Evolutionary conservation across 2,329 filamentous ascomycete species (phyloP).

Genomic region (Aspergillus sclerotialis): DNA sequence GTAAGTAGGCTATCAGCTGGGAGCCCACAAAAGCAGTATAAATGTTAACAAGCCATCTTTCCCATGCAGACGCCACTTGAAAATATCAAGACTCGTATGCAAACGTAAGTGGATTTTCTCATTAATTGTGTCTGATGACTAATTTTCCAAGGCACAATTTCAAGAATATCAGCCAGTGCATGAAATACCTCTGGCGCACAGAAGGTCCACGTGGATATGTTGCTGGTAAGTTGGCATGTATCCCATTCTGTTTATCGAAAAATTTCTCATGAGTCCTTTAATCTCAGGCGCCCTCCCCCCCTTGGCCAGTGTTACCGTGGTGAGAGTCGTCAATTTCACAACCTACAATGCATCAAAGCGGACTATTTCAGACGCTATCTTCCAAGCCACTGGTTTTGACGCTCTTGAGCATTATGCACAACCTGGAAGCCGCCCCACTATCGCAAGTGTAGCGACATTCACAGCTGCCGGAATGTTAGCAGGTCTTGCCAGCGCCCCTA

Average conservation of each 20-base stretch:
- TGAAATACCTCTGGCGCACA: constrained; percentile 39
- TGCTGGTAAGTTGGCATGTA: constrained; percentile 28
- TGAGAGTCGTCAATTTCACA: constrained; percentile 41
- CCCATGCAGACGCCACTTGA: constrained; percentile 37
- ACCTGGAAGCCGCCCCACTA: constrained; percentile 35
- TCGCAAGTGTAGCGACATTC: constrained; percentile 37
- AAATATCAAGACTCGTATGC: constrained; percentile 45
- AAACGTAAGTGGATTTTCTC: constrained; percentile 34
- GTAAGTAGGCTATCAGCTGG: constrained; percentile 25
- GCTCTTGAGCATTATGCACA: constrained; percentile 36
- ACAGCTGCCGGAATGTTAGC: constrained; percentile 36
- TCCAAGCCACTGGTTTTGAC: constrained; percentile 34
- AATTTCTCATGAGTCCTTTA: not conserved
- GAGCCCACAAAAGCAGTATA: not conserved
- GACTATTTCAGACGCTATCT: constrained; percentile 31
- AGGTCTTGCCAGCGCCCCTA: constrained; percentile 34
- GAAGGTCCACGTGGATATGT: constrained; percentile 43
- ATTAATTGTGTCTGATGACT: constrained; percentile 1
- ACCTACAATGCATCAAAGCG: constrained; percentile 39
- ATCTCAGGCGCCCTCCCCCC: constrained; percentile 36
- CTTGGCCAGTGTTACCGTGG: constrained; percentile 38
- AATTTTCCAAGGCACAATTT: constrained; percentile 36
- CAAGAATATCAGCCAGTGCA: constrained; percentile 34
- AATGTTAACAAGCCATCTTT: not conserved
- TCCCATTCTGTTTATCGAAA: not conserved